Evolutionary conservation across 1,139 yeast species (phyloP), one percentile per base, ranked within the genome.

Genomic region (Hyphopichia wangnamkhiaoensis): DNA sequence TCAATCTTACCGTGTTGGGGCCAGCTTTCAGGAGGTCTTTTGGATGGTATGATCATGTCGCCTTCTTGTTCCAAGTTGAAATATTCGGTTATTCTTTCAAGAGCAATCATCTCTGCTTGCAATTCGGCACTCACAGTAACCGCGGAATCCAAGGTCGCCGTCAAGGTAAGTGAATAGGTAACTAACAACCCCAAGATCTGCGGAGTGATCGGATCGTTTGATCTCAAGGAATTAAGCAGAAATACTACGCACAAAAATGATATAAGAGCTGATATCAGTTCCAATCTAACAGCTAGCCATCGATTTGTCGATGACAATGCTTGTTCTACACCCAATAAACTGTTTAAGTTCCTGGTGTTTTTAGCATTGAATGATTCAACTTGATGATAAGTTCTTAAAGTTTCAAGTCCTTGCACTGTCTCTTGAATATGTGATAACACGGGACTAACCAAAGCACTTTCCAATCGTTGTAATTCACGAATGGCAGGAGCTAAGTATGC

Each of bases 11-110:
- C 73, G 2, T 52, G 29, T 5, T 40, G 40, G 12, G 74, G 74
- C 73, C 73, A 68, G 6, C 42, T 21, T 8, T 28, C 27, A 2
- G 83, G 61, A 2, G 71, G 68, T 40, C 60, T 52, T 35, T 50
- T 50, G 14, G 48, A 53, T 35, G 58, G 64, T 30, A 61, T 42
- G 5, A 54, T 46, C 51, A 53, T 47, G 7, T 50, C 58, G 10
- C 68, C 62, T 39, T 59, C 64, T 0, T 58, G 46, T 0, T 46
- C 46, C 34, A 59, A 42, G 16, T 52, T 42, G 25, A 54, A 53
- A 44, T 57, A 59, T 32, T 59, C 63, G 15, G 52, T 44, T 21
- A 59, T 45, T 45, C 65, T 51, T 38, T 59, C 65, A 18, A 59
- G 45, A 14, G 56, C 47, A 33, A 59, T 59, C 5, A 59, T 43